Base-by-base conservation (phyloP, 805 yeast genomes). In the Saturnispora silvae region DNA sequence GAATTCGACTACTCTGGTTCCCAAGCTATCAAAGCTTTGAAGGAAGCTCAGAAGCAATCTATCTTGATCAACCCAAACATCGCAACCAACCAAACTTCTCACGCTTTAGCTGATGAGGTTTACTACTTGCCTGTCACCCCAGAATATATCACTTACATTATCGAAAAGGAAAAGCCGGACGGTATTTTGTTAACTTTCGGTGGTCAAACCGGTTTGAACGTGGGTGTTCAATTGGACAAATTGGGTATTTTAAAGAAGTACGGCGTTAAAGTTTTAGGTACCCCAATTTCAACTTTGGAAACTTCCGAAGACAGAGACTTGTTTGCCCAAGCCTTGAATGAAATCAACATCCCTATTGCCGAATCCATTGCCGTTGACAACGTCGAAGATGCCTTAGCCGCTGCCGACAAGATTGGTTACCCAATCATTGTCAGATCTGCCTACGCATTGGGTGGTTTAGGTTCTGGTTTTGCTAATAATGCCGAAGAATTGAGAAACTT, bases 1-100 rank as follows among this genome's bases (percentile, higher is more conserved):
- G 98, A 92, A 65, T 92, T 92, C 56, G 98, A 92, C 61, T 92
- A 92, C 66, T 86, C 96, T 32, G 98, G 98, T 55, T 85, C 96
- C 39, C 98, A 92, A 66, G 98, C 98, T 42, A 92, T 92, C 64
- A 92, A 92, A 65, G 98, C 98, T 33, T 71, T 92, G 64, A 89
- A 85, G 62, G 96, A 92, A 67, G 97, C 87, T 65, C 96, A 96
- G 44, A 92, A 89, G 47, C 85, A 89, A 70, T 87, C 97, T 40
- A 80, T 92, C 49, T 72, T 92, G 55, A 87, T 92, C 57, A 92
- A 92, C 63, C 98, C 98, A 40, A 92, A 92, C 63, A 92, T 92
- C 59, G 98, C 98, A 37, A 92, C 98, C 24, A 92, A 87, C 52
- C 98, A 92, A 67, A 92, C 98, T 16, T 89, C 97, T 25, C 81